A percentile compares a stretch with the other conserved stretches of the same genome.
Conservation (phyloP, 495 filamentous ascomycete species). For the Penicillium crystallinum region DNA sequence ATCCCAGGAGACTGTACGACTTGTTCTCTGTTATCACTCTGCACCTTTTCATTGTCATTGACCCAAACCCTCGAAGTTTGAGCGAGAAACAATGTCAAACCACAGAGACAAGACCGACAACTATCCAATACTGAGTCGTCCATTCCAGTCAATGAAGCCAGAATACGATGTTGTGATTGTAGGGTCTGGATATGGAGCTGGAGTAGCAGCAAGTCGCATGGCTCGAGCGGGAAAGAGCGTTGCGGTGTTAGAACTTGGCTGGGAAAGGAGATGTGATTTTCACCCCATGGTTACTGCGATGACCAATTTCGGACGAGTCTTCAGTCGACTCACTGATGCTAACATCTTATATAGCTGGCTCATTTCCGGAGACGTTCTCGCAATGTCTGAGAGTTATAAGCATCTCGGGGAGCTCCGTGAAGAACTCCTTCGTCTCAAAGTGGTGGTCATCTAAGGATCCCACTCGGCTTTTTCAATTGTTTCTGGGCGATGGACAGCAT, state of each 20-base stretch:
- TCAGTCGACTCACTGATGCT: no score
- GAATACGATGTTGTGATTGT: slow-evolving; percentile 63
- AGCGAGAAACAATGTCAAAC: no score
- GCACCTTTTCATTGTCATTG: no score
- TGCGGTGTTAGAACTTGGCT: slow-evolving; percentile 57
- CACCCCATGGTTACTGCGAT: slow-evolving; percentile 23
- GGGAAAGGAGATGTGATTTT: slow-evolving; percentile 60
- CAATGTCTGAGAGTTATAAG: slow-evolving; percentile 49
- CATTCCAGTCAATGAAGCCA: slow-evolving; percentile 50
- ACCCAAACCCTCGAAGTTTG: no score
- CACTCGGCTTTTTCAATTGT: slow-evolving; percentile 59
- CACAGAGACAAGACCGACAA: not conserved
- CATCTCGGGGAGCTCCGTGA: slow-evolving; percentile 45
- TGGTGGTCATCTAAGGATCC: slow-evolving; percentile 37
- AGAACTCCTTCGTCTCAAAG: slow-evolving; percentile 1
- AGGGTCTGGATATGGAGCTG: slow-evolving; percentile 64
- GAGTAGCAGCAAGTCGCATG: slow-evolving; percentile 61
- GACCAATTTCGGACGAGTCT: no score
- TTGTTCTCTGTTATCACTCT: no score
- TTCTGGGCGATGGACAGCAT: slow-evolving; percentile 61
- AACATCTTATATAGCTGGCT: no score
- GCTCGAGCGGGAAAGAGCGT: slow-evolving; percentile 56
- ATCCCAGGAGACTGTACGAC: no score
- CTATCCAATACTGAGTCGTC: slow-evolving; percentile 49
- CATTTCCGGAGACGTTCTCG: slow-evolving; percentile 1